A percentile compares a stretch with the other conserved stretches of the same genome.
These are phyloP conservation scores for Trypanosoma platydactyli DNA, from an alignment of 208 protist species.

Conservation along the genomic window DNA sequence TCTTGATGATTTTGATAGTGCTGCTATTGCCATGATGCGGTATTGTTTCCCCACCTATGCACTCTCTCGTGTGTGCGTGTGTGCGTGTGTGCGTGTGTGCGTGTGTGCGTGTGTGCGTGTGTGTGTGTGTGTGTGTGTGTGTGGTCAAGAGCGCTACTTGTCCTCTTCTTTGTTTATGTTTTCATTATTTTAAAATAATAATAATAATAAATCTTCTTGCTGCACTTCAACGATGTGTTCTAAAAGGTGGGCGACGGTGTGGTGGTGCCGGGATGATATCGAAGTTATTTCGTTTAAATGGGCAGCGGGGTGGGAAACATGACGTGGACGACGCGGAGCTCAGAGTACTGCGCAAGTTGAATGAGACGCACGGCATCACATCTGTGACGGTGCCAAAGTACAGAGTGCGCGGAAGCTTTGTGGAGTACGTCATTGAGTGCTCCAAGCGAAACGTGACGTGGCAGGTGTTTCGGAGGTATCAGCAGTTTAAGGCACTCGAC, in stretches of 20 bases:
- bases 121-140: no score
- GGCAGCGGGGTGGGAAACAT: conserved; percentile 12
- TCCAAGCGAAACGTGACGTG: conserved; percentile 33
- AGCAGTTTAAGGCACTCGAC: conserved; percentile 80
- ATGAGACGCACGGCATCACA: conserved; percentile 31
- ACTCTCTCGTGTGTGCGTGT: background rate
- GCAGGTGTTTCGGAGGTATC: conserved; percentile 80
- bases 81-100: background rate
- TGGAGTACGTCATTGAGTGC: conserved; percentile 81
- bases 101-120: background rate
- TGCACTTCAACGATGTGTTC: background rate
- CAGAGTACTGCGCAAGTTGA: conserved; percentile 6
- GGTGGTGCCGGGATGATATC: conserved; percentile 23
- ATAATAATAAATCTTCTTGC: conserved; percentile 3
- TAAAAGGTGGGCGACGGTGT: background rate
- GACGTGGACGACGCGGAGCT: conserved; percentile 2
- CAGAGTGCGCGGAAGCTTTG: conserved; percentile 59
- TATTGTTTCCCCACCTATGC: no score
- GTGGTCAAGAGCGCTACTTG: no score
- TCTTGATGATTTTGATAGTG: no score
- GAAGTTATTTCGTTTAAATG: conserved; percentile 27
- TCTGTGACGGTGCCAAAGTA: conserved; percentile 61
- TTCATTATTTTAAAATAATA: conserved; percentile 18
- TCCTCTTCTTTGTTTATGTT: conserved; percentile 16
- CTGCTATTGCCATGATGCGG: no score